A percentile compares a stretch with the other conserved stretches of the same genome.
Evolutionary conservation across 2,329 filamentous ascomycete species (phyloP).

Genomic region (Colletotrichum cordylinicola): DNA sequence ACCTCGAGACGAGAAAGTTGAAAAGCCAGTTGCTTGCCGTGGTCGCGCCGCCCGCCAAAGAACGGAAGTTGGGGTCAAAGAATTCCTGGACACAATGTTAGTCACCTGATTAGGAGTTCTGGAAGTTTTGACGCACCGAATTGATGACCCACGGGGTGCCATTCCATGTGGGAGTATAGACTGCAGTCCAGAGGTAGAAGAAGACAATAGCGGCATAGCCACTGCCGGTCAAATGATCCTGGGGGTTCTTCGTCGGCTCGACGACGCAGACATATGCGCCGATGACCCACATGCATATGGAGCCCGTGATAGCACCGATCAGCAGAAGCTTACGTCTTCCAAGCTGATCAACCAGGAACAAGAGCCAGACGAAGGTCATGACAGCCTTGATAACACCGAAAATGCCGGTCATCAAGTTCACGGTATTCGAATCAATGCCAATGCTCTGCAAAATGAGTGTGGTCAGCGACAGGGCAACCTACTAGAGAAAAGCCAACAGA

Average conservation of each 20-base stretch:
- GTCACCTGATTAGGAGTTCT: no score
- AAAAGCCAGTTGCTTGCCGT: slow-evolving; percentile 62
- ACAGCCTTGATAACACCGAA: slow-evolving; percentile 72
- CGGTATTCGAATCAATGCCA: slow-evolving; percentile 8
- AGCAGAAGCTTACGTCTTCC: slow-evolving; percentile 58
- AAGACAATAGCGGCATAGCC: slow-evolving; percentile 67
- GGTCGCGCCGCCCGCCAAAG: slow-evolving; percentile 63
- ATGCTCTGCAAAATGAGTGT: slow-evolving; percentile 3
- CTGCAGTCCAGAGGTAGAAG: slow-evolving; percentile 65
- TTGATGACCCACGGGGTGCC: slow-evolving; percentile 69
- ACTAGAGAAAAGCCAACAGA: not conserved
- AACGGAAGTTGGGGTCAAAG: slow-evolving; percentile 51
- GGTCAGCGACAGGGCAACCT: not conserved
- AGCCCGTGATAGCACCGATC: slow-evolving; percentile 63
- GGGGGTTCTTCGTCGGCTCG: slow-evolving; percentile 34
- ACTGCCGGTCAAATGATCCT: slow-evolving; percentile 40
- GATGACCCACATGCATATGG: slow-evolving; percentile 65
- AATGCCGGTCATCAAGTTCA: slow-evolving; percentile 65
- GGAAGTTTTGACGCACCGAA: slow-evolving; percentile 14
- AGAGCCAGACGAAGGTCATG: slow-evolving; percentile 67
- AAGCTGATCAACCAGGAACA: slow-evolving; percentile 66
- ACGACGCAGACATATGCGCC: slow-evolving; percentile 60
- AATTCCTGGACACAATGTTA: slow-evolving; percentile 49
- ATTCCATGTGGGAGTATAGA: slow-evolving; percentile 66
- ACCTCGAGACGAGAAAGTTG: slow-evolving; percentile 62